A percentile compares a stretch with the other conserved stretches of the same genome.
phyloP scores from a whole-genome alignment of 495 filamentous ascomycete species.

The Parmelia sp. region DNA sequence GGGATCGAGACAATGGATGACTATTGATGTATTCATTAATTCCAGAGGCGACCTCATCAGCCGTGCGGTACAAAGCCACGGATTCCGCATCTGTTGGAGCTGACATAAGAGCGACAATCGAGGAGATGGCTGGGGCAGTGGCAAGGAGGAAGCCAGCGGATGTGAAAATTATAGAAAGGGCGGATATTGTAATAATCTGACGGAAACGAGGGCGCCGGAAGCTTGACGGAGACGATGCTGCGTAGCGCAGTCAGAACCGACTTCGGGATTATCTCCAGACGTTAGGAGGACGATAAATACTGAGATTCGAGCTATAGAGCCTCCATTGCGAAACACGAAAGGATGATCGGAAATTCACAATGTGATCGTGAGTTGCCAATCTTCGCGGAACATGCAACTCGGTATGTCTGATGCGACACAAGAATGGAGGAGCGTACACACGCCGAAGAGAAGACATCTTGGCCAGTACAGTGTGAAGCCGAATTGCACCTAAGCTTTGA shows the following conservation, averaged over 20 bases:
- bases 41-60: constrained; percentile 52
- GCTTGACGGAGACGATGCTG: constrained; percentile 16
- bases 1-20: constrained; percentile 60
- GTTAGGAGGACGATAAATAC: not conserved
- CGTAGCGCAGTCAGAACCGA: not conserved
- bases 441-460: not conserved
- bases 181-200: constrained; percentile 21
- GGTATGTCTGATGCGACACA: not conserved
- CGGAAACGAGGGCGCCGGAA: constrained; percentile 23
- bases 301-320: constrained; percentile 11
- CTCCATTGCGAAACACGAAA: constrained; percentile 5
- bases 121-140: constrained; percentile 22
- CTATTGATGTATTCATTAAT: constrained; percentile 66
- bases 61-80: constrained; percentile 57
- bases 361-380: not conserved
- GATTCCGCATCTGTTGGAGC: constrained; percentile 64
- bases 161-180: constrained; percentile 26
- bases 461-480: not conserved
- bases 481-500: too few species aligned
- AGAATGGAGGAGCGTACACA: not conserved
- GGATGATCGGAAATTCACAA: not conserved
- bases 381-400: not conserved
- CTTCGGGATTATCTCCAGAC: not conserved
- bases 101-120: constrained; percentile 22
- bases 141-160: constrained; percentile 26